phyloP scores from a whole-genome alignment of 169 alveolate genomes.

The Toxoplasma gondii region DNA sequence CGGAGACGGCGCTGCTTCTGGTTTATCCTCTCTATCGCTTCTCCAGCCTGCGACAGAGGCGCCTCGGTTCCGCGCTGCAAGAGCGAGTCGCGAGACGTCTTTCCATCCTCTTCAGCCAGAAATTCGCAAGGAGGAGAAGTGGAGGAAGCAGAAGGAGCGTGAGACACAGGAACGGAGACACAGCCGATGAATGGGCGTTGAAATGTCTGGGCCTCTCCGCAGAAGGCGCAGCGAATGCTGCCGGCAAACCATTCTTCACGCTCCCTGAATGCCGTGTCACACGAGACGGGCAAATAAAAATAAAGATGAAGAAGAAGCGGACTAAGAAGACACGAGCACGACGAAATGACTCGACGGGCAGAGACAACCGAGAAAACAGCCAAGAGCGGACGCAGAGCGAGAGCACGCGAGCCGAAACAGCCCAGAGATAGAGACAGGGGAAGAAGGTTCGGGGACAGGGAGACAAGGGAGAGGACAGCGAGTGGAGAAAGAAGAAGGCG shows the following conservation, averaged over 20 bases:
- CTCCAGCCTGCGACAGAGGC: too few species aligned
- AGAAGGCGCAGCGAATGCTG: constrained; percentile 35
- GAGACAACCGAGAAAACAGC: background rate
- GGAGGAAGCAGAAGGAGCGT: background rate
- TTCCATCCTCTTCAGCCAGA: background rate
- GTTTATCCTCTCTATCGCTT: background rate
- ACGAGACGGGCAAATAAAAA: background rate
- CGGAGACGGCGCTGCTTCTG: background rate
- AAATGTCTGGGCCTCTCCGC: constrained; percentile 44
- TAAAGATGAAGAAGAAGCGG: background rate
- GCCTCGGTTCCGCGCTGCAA: background rate
- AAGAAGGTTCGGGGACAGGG: background rate
- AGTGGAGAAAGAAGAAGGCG: background rate
- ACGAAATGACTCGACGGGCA: background rate
- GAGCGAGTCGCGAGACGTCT: background rate
- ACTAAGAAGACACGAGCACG: background rate
- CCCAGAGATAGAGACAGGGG: background rate
- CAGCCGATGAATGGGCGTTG: constrained; percentile 63
- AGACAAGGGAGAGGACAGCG: background rate
- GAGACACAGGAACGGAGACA: constrained; percentile 47
- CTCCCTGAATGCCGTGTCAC: constrained; percentile 35
- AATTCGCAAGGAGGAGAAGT: background rate
- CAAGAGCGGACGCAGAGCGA: background rate
- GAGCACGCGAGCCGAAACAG: background rate
- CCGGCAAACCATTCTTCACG: constrained; percentile 46